phyloP scores from a whole-genome alignment of 148 eudicot species.

The Amaranthus palmeri region DNA sequence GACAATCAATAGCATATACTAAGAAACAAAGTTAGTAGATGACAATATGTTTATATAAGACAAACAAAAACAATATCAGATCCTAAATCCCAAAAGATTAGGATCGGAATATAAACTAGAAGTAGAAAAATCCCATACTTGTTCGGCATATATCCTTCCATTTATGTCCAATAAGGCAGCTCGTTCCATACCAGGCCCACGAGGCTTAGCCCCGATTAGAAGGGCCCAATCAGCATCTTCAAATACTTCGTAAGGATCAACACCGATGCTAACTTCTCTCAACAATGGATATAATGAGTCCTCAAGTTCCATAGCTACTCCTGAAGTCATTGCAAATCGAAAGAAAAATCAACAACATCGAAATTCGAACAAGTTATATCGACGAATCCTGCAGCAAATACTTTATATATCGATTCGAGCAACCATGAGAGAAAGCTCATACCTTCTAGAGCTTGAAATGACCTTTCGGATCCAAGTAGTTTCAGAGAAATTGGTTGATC shows the following conservation, averaged over 20 bases:
- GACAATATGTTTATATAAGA: neutral
- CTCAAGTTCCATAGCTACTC: slow-evolving; percentile 99
- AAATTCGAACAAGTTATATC: neutral
- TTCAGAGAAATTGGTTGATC: slow-evolving; percentile 82
- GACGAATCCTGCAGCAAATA: neutral
- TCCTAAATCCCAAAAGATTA: too few relatives aligned
- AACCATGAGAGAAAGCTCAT: neutral
- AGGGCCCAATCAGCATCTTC: slow-evolving; percentile 97
- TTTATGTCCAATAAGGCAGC: slow-evolving; percentile 90
- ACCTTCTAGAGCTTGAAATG: slow-evolving; percentile 80
- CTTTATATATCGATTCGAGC: neutral
- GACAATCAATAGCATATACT: too few relatives aligned
- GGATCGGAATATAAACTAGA: neutral
- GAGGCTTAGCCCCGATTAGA: slow-evolving; percentile 96
- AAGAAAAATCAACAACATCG: neutral
- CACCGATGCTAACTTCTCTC: slow-evolving; percentile 90
- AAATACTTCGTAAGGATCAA: slow-evolving; percentile 89
- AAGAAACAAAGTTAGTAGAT: neutral
- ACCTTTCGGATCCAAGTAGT: slow-evolving; percentile 72
- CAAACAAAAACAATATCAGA: neutral
- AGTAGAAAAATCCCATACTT: slow-evolving; percentile 35
- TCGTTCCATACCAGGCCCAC: slow-evolving; percentile 98
- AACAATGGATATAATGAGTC: slow-evolving; percentile 84
- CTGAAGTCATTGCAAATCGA: slow-evolving; percentile 30
- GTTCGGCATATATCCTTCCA: slow-evolving; percentile 82